Evolutionary conservation across 495 filamentous ascomycete species (phyloP).

Genomic region (Platismatia glauca): DNA sequence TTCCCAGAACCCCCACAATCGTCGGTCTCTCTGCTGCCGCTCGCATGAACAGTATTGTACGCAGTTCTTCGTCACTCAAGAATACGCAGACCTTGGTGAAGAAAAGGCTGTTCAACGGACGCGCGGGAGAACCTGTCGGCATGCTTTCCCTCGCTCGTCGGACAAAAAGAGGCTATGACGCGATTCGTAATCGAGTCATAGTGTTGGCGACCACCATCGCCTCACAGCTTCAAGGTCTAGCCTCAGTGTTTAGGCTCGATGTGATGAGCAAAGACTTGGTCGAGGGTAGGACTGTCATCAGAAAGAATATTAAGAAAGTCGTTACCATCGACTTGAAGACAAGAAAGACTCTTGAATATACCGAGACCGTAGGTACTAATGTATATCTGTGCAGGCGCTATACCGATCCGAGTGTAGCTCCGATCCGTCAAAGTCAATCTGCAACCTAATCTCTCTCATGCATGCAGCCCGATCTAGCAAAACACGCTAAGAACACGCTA

Average conservation of each 20-base stretch:
- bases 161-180: background rate
- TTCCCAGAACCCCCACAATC: no score
- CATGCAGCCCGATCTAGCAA: background rate
- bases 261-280: background rate
- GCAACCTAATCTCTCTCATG: constrained; percentile 8
- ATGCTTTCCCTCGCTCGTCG: background rate
- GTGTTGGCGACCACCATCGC: background rate
- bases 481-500: background rate
- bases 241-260: background rate
- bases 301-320: background rate
- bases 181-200: background rate
- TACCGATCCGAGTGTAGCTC: background rate
- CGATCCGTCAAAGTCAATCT: constrained; percentile 6
- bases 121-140: background rate
- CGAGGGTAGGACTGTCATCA: background rate
- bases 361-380: no score
- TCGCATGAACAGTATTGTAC: no score
- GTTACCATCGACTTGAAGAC: background rate
- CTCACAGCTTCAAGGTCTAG: background rate
- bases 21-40: no score
- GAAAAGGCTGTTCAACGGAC: background rate
- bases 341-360: background rate
- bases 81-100: background rate
- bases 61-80: no score
- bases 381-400: background rate